A percentile compares a stretch with the other conserved stretches of the same genome.
These are phyloP conservation scores for Globisporangium apiculatum DNA, from an alignment of 352 stramenopile species.

Conservation along the genomic window DNA sequence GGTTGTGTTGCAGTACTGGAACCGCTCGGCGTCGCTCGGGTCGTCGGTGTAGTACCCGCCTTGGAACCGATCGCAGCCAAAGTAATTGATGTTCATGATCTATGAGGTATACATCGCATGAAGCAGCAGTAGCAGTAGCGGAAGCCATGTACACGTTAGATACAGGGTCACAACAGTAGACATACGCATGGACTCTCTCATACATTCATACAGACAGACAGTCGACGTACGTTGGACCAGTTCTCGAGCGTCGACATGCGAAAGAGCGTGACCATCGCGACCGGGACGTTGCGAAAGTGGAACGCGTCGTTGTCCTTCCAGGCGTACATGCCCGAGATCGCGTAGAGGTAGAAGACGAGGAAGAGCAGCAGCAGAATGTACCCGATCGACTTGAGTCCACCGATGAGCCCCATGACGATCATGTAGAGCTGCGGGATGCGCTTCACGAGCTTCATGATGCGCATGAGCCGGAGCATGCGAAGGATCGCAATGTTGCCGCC, in stretches of 20 bases:
- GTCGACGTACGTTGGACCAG: conserved; percentile 51
- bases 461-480: conserved; percentile 79
- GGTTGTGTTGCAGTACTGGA: conserved; percentile 61
- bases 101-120: conserved; percentile 6
- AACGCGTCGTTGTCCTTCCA: conserved; percentile 85
- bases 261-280: conserved; percentile 83
- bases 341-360: conserved; percentile 88
- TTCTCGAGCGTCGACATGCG: conserved; percentile 79
- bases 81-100: conserved; percentile 84
- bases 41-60: conserved; percentile 66
- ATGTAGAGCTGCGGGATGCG: conserved; percentile 86
- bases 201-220: too few species aligned
- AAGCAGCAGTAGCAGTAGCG: too few species aligned
- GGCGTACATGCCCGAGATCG: conserved; percentile 87
- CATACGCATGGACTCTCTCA: too few species aligned
- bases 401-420: conserved; percentile 88
- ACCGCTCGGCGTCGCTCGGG: conserved; percentile 21
- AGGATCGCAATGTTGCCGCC: conserved; percentile 78
- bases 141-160: conserved; percentile 1
- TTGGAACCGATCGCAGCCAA: conserved; percentile 52
- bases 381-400: conserved; percentile 82
- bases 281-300: conserved; percentile 69
- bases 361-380: conserved; percentile 87
- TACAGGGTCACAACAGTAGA: neutral
- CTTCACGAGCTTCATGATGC: conserved; percentile 89